A percentile compares a stretch with the other conserved stretches of the same genome.
These are phyloP conservation scores for Pinus tabuliformis DNA, from an alignment of 75 land plant species.

Conservation along the genomic window DNA sequence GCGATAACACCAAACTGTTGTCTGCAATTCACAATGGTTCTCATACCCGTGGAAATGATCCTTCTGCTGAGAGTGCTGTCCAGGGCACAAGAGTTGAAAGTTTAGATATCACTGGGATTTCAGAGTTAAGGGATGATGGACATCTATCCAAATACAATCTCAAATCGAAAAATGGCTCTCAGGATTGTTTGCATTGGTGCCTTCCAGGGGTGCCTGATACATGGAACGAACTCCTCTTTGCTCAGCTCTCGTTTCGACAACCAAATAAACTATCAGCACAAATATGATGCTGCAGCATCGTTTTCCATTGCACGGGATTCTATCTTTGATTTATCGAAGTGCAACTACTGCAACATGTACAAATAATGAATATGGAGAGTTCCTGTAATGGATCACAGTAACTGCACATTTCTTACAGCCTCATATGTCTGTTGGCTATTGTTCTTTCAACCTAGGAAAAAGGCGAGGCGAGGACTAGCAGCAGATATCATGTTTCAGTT, in stretches of 20 bases:
- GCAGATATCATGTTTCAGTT: no score
- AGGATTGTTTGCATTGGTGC: conserved; percentile 98
- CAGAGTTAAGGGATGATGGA: conserved; percentile 69
- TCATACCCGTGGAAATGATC: conserved; percentile 35
- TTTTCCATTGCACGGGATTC: no score
- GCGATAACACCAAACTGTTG: conserved; percentile 43
- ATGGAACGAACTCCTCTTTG: conserved; percentile 88
- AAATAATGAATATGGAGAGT: no score
- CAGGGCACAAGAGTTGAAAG: conserved; percentile 61
- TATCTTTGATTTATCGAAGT: no score
- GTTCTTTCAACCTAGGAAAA: no score
- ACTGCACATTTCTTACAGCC: no score
- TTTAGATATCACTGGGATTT: conserved; percentile 72
- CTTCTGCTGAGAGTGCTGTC: conserved; percentile 52
- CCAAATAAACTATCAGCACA: not conserved
- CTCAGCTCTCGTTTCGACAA: conserved; percentile 34
- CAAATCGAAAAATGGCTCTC: conserved; percentile 28
- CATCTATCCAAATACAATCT: conserved; percentile 73
- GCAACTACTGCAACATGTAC: no score
- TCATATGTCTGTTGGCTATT: no score
- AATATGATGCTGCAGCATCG: no score
- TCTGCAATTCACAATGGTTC: no score
- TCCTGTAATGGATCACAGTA: no score
- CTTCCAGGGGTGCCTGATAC: conserved; percentile 93
- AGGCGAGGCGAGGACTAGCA: no score